Conservation (phyloP, 2,329 filamentous ascomycete genomes). For the Aspergillus tubingensis region DNA sequence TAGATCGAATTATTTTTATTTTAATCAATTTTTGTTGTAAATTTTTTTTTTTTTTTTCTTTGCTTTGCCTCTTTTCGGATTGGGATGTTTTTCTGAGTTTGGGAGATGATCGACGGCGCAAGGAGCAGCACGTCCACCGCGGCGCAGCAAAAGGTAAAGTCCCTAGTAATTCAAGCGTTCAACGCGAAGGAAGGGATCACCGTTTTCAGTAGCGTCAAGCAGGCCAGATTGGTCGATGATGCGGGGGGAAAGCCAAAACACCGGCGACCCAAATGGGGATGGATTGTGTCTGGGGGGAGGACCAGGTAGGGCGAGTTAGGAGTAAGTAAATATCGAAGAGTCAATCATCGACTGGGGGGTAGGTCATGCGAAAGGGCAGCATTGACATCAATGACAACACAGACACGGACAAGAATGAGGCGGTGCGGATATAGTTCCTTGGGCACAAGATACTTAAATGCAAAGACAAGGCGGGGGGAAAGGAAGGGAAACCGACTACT, state of each 20-base stretch:
- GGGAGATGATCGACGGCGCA: slow-evolving; percentile 28
- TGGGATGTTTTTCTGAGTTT: slow-evolving; percentile 19
- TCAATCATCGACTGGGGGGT: neutral
- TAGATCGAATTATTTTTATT: neutral
- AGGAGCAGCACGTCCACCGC: slow-evolving; percentile 17
- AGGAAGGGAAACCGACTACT: neutral
- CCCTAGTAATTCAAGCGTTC: neutral
- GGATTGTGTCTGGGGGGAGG: neutral
- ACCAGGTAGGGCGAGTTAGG: neutral
- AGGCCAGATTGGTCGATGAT: slow-evolving; percentile 23
- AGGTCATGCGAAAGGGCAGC: neutral
- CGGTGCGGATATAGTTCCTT: slow-evolving; percentile 20
- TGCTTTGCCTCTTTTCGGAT: slow-evolving; percentile 8
- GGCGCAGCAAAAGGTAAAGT: neutral
- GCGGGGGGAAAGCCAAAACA: slow-evolving; percentile 10
- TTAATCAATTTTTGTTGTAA: neutral
- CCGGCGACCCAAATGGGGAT: neutral
- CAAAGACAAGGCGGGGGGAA: neutral
- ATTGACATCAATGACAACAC: slow-evolving; percentile 10
- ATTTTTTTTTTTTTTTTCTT: slow-evolving; percentile 8
- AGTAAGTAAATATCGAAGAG: neutral
- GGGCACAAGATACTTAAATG: slow-evolving; percentile 14
- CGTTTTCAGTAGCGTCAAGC: slow-evolving; percentile 3
- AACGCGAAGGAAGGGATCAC: slow-evolving; percentile 11
- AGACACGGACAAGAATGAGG: slow-evolving; percentile 21